These are phyloP conservation scores for Dipteronia sinensis DNA, from an alignment of 345 rosid species.

Conservation along the genomic window DNA sequence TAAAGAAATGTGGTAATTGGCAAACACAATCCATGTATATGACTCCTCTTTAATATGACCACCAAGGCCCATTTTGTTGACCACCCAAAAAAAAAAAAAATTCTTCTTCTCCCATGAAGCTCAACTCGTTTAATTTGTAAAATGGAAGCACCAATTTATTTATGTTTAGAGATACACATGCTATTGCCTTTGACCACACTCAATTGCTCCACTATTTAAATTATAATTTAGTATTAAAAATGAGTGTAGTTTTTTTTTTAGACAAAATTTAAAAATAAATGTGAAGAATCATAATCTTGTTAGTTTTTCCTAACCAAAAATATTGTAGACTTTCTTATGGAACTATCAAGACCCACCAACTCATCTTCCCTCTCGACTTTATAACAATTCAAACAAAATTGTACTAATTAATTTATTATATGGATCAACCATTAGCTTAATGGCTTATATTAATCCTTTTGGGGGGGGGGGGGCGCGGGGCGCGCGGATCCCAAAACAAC, in stretches of 20 bases:
- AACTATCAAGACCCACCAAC: constrained; percentile 18
- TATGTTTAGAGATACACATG: constrained; percentile 26
- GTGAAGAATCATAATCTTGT: background rate
- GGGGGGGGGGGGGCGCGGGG: background rate
- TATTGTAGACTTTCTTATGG: background rate
- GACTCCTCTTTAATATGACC: background rate
- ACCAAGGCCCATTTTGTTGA: background rate
- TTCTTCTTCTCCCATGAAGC: background rate
- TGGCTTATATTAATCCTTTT: background rate
- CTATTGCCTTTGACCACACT: constrained; percentile 30
- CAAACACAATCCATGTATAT: background rate
- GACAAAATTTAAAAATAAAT: background rate
- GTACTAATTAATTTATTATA: constrained; percentile 10
- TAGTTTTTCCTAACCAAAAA: background rate
- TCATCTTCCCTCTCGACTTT: constrained; percentile 20
- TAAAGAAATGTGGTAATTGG: background rate
- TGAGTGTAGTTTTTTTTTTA: too few relatives aligned
- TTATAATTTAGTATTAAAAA: background rate
- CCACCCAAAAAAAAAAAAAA: background rate
- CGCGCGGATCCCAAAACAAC: constrained; percentile 14
- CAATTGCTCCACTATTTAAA: background rate
- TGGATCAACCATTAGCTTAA: background rate
- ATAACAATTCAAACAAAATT: background rate
- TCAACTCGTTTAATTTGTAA: background rate
- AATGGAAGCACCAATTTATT: background rate